These are phyloP conservation scores for Tardiomyces depauwii DNA, from an alignment of 1,139 yeast genomes.

Conservation along the genomic window DNA sequence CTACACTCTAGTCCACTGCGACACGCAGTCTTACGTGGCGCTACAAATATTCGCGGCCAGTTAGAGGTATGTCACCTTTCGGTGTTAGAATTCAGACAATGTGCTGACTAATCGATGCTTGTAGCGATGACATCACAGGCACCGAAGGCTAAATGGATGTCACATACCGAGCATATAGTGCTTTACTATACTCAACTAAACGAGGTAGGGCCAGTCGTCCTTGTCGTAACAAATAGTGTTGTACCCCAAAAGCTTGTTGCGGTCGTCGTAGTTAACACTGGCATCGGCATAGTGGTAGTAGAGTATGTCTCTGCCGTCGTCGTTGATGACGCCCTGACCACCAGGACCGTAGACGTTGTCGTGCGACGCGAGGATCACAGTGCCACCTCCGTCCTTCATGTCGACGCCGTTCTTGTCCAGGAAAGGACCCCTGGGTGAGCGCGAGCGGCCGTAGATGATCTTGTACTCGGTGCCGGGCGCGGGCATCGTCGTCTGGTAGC, in stretches of 20 bases:
- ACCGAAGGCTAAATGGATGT: not conserved
- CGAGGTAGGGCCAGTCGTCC: slow-evolving; percentile 4
- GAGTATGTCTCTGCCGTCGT: slow-evolving; percentile 2
- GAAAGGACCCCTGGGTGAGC: slow-evolving; percentile 2
- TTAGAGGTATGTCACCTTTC: no score
- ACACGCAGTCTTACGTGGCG: no score
- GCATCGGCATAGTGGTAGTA: slow-evolving; percentile 3
- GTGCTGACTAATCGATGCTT: no score
- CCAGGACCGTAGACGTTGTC: slow-evolving; percentile 3
- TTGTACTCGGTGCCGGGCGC: slow-evolving; percentile 4
- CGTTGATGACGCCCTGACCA: slow-evolving; percentile 3
- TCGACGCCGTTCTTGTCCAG: slow-evolving; percentile 3
- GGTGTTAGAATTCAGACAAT: no score
- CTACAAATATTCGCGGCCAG: no score
- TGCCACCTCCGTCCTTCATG: slow-evolving; percentile 4
- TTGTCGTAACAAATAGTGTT: slow-evolving; percentile 1
- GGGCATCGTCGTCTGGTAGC: slow-evolving; percentile 1
- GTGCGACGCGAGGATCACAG: slow-evolving; percentile 3
- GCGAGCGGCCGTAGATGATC: slow-evolving; percentile 3
- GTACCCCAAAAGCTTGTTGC: slow-evolving; percentile 2
- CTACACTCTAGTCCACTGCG: no score
- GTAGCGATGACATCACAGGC: no score
- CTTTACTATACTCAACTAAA: no score
- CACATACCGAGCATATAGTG: no score
- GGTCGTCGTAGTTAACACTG: not conserved